Conservation (phyloP, 495 filamentous ascomycete species). For the Neurospora sp. region DNA sequence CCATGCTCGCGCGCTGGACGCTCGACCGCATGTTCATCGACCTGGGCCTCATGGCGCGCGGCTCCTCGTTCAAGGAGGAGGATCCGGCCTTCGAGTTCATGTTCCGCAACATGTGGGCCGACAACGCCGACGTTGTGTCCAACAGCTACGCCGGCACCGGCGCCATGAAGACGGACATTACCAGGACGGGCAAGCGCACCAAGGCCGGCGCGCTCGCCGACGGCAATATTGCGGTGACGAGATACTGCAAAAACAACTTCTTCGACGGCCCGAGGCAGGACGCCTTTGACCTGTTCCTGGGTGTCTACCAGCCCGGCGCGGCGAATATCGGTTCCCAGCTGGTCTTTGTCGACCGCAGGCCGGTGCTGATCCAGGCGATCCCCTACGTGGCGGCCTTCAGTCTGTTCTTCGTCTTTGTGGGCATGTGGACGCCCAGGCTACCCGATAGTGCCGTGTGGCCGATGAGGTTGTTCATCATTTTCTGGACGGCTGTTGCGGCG, state of each 20-base stretch:
- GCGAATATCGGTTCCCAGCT: slow-evolving; percentile 51
- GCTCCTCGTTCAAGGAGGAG: slow-evolving; percentile 57
- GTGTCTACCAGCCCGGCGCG: slow-evolving; percentile 63
- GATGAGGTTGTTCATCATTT: slow-evolving; percentile 62
- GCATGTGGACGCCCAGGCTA: slow-evolving; percentile 54
- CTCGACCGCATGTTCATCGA: slow-evolving; percentile 82
- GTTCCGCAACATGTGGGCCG: slow-evolving; percentile 95
- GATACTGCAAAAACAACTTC: slow-evolving; percentile 89
- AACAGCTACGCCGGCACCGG: slow-evolving; percentile 90
- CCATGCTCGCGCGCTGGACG: slow-evolving; percentile 80
- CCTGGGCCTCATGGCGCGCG: slow-evolving; percentile 59
- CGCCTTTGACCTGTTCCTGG: slow-evolving; percentile 88
- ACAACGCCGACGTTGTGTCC: slow-evolving; percentile 93
- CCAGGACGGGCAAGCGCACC: slow-evolving; percentile 77
- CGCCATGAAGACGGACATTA: slow-evolving; percentile 93
- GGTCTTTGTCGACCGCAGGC: slow-evolving; percentile 78
- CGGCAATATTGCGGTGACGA: slow-evolving; percentile 65
- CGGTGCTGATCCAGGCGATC: slow-evolving; percentile 75
- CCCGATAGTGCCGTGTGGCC: slow-evolving; percentile 66
- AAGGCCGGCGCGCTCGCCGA: slow-evolving; percentile 74
- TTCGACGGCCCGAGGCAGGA: slow-evolving; percentile 87
- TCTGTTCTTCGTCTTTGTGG: slow-evolving; percentile 77
- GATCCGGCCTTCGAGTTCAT: slow-evolving; percentile 71
- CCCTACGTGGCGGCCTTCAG: slow-evolving; percentile 85
- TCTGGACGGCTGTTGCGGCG: slow-evolving; percentile 57